phyloP scores from a whole-genome alignment of 495 filamentous ascomycete species.

The Annulohypoxylon bovei region DNA sequence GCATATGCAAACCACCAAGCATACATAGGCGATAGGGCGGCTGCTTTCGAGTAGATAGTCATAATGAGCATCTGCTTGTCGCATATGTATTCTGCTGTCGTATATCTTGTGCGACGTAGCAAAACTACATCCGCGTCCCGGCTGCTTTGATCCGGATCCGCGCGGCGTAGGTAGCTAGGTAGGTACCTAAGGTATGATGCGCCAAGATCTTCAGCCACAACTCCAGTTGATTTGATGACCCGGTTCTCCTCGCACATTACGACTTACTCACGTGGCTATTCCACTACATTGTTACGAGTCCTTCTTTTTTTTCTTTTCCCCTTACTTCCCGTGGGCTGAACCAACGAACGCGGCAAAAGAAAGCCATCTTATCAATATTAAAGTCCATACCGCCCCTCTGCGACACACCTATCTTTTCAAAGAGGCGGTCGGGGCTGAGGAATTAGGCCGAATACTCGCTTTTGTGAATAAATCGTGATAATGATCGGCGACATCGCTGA shows the following conservation, averaged over 20 bases:
- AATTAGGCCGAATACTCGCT: constrained; percentile 11
- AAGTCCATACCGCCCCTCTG: constrained; percentile 7
- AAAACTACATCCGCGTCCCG: constrained; percentile 5
- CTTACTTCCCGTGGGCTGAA: neutral
- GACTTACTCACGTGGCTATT: constrained; percentile 35
- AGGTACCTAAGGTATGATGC: too few relatives aligned
- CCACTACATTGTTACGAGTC: constrained; percentile 1
- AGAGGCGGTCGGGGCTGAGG: constrained; percentile 7
- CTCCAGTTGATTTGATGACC: constrained; percentile 5
- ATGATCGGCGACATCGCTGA: constrained; percentile 26
- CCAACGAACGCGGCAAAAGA: constrained; percentile 17
- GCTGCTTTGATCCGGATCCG: constrained; percentile 23
- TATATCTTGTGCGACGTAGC: constrained; percentile 26
- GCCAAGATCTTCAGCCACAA: constrained; percentile 38
- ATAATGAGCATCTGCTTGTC: constrained; percentile 31
- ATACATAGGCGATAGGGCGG: neutral
- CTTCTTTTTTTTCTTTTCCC: constrained; percentile 1
- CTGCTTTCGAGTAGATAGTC: constrained; percentile 23
- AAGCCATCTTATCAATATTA: constrained; percentile 22
- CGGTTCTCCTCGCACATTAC: constrained; percentile 33
- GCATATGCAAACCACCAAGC: constrained; percentile 31
- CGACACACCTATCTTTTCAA: neutral
- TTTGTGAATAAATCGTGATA: constrained; percentile 6
- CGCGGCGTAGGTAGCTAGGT: too few relatives aligned
- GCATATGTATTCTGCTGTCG: constrained; percentile 13